These are phyloP conservation scores for Saccharomycopsis crataegensis DNA, from an alignment of 1,139 yeast genomes.

Conservation along the genomic window DNA sequence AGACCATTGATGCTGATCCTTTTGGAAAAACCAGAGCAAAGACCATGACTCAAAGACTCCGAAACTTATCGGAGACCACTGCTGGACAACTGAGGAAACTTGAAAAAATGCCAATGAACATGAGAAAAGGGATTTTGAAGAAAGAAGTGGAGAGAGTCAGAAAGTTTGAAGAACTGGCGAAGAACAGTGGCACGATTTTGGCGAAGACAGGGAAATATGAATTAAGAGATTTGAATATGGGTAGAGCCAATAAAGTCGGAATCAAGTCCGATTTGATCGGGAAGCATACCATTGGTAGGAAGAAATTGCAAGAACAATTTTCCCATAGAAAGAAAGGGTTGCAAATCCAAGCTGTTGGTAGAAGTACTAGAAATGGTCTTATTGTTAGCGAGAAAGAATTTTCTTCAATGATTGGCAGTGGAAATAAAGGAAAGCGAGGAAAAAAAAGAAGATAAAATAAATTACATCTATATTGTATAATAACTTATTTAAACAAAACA, in stretches of 20 bases:
- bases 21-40: conserved; percentile 76
- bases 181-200: conserved; percentile 80
- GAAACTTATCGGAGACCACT: conserved; percentile 38
- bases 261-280: conserved; percentile 55
- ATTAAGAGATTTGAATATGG: conserved; percentile 48
- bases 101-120: conserved; percentile 81
- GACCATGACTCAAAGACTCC: conserved; percentile 62
- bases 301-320: conserved; percentile 24
- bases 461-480: neutral
- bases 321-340: conserved; percentile 68
- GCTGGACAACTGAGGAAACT: conserved; percentile 33
- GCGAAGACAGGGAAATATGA: conserved; percentile 60
- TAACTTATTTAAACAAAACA: neutral
- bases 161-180: conserved; percentile 68
- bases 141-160: conserved; percentile 45
- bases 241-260: conserved; percentile 36
- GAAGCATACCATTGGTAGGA: conserved; percentile 28
- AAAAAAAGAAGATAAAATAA: conserved; percentile 13
- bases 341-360: conserved; percentile 71
- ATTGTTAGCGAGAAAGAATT: conserved; percentile 68
- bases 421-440: conserved; percentile 22
- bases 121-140: conserved; percentile 75
- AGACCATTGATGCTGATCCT: conserved; percentile 64
- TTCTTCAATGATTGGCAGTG: conserved; percentile 35
- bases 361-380: conserved; percentile 73